Percentiles rank a stretch among this genome's conserved stretches.
Conservation (phyloP, 371 early-diverging fungal genomes). For the Mortierella sp. region DNA sequence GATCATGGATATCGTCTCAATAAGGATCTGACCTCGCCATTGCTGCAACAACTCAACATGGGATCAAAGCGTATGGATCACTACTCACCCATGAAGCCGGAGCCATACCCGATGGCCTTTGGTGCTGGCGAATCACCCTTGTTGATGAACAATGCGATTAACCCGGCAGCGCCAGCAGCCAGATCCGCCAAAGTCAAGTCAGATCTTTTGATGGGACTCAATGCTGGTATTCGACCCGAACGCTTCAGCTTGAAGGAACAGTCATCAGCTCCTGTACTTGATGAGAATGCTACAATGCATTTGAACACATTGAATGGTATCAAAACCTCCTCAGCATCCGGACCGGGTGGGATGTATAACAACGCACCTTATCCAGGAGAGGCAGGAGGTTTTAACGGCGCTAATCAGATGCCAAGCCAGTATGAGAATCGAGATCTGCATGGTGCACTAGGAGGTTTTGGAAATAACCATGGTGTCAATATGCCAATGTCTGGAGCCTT, state of each 20-base stretch:
- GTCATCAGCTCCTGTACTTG: no score
- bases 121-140: constrained; percentile 38
- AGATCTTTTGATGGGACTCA: constrained; percentile 42
- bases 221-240: constrained; percentile 19
- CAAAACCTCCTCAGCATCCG: no score
- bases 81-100: constrained; percentile 29
- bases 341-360: no score
- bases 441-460: constrained; percentile 2
- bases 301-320: no score
- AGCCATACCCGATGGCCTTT: constrained; percentile 32
- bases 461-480: constrained; percentile 19
- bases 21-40: constrained; percentile 12
- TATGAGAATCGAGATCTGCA: constrained; percentile 21
- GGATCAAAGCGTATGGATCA: constrained; percentile 40
- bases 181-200: constrained; percentile 49
- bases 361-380: no score
- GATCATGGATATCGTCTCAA: constrained; percentile 7
- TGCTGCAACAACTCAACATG: constrained; percentile 36
- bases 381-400: no score
- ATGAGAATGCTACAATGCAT: no score
- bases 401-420: constrained; percentile 5
- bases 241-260: constrained; percentile 27
- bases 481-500: constrained; percentile 11
- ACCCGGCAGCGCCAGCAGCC: constrained; percentile 29
- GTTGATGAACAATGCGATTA: constrained; percentile 33